Evolutionary conservation across 495 filamentous ascomycete species (phyloP).

Genomic region (Saxophila tyrrhenica): DNA sequence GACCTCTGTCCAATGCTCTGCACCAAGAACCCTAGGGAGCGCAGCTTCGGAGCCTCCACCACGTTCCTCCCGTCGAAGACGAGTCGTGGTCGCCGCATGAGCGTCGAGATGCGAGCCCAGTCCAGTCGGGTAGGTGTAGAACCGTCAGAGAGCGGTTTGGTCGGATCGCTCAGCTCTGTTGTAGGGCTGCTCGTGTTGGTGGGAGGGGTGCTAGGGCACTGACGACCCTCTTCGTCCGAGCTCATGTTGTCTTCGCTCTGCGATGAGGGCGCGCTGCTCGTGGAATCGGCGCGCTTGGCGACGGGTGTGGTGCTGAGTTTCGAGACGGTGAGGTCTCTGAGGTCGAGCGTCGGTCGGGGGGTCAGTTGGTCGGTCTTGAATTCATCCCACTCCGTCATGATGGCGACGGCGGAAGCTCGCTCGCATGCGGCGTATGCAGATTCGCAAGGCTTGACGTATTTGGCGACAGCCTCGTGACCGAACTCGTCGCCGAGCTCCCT

Average conservation of each 20-base stretch:
- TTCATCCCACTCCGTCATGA: conserved; percentile 56
- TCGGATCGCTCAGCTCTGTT: background rate
- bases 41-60: conserved; percentile 44
- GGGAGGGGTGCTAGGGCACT: background rate
- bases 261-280: background rate
- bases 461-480: conserved; percentile 12
- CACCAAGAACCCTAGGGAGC: conserved; percentile 45
- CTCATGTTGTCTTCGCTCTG: conserved; percentile 10
- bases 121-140: conserved; percentile 31
- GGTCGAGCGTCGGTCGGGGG: background rate
- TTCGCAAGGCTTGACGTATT: conserved; percentile 29
- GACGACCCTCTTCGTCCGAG: background rate
- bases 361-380: conserved; percentile 35
- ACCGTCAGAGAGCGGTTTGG: no score
- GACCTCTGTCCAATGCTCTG: conserved; percentile 36
- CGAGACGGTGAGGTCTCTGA: background rate
- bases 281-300: background rate
- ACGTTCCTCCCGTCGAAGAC: conserved; percentile 62
- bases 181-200: background rate
- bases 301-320: background rate
- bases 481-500: conserved; percentile 27
- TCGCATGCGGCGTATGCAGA: conserved; percentile 43
- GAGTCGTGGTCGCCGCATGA: conserved; percentile 57
- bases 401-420: conserved; percentile 39
- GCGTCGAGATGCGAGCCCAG: conserved; percentile 39